Evolutionary conservation across 768 basidiomycete species (phyloP).

Genomic region (Suillus weaverae): DNA sequence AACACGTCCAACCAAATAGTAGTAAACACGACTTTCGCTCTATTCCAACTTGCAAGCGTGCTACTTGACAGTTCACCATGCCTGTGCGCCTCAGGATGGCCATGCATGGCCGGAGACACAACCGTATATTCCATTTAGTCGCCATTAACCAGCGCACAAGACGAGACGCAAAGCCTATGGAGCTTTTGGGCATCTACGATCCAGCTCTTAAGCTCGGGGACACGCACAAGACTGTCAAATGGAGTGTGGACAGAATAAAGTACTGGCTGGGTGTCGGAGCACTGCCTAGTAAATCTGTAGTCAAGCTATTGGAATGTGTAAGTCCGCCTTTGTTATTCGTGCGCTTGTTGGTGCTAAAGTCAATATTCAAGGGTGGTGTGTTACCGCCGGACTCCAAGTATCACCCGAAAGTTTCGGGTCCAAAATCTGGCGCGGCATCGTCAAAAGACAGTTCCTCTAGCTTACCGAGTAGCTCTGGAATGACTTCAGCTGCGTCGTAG

Average conservation of each 20-base stretch:
- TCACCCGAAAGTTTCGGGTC: constrained; percentile 39
- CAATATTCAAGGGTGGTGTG: constrained; percentile 54
- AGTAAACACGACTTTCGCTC: constrained; percentile 14
- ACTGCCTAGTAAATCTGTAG: constrained; percentile 73
- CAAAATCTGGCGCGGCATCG: constrained; percentile 8
- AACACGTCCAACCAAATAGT: constrained; percentile 25
- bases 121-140: constrained; percentile 81
- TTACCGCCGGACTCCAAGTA: constrained; percentile 58
- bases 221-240: constrained; percentile 73
- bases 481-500: constrained; percentile 13
- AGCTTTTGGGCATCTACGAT: constrained; percentile 83
- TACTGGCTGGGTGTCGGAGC: constrained; percentile 91
- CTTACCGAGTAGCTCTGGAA: not conserved
- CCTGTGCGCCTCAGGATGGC: constrained; percentile 83
- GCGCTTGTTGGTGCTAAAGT: constrained; percentile 7
- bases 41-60: constrained; percentile 1
- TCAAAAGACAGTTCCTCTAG: not conserved
- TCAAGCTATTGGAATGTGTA: constrained; percentile 77
- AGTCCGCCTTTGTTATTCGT: constrained; percentile 9
- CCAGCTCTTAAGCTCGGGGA: constrained; percentile 56
- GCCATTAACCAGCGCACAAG: constrained; percentile 71
- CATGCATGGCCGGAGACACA: constrained; percentile 74
- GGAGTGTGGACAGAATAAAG: constrained; percentile 88
- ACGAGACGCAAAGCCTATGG: constrained; percentile 84
- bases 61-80: constrained; percentile 48